Evolutionary conservation across 441 rosid species (phyloP), one percentile per base, ranked within the genome.

Genomic region (Populus trichocarpa): DNA sequence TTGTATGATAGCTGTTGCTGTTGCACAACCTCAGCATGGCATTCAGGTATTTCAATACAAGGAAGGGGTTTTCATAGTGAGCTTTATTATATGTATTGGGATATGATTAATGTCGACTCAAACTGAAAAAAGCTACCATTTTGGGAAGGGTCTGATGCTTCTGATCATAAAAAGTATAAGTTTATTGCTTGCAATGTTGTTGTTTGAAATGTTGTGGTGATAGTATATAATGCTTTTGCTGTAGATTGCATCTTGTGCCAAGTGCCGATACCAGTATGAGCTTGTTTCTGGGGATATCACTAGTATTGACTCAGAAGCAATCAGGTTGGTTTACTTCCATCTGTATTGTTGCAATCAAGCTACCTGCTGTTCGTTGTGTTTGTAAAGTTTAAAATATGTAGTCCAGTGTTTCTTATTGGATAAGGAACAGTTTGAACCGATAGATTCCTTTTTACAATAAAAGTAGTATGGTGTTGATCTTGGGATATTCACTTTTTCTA

Each of bases 401-500:
- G 40, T 33, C 75, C 18, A n/a, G 28, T 67, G 16, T 61, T 25
- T 67, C 32, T 50, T 33, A 30, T 36, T 36, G 28, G 50, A 11
- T 6, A 63, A 33, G 28, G 57, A 3, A 35, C 20, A 9, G 42
- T 18, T 80, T 74, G n/a, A 42, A 53, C 14, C 16, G 46, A 38
- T 68, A 66, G 12, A 53, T 23, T 65, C 59, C 2, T 38, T 50
- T 38, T 26, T 38, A 46, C 23, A 80, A 79, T 83, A 30, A n/a
- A 30, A 79, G 71, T 77, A 87, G 83, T 89, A 79, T 86, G 90
- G 85, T 89, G 92, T 93, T 92, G 97, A 96, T 96, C 88, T 83
- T 87, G 95, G 86, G 91, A 94, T 85, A 91, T 90, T 91, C 94
- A 91, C 93, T 88, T 91, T 88, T 87, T 88, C 97, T 96, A 96